Conservation (phyloP, 257 asterid species). For the Datura wrightii region DNA sequence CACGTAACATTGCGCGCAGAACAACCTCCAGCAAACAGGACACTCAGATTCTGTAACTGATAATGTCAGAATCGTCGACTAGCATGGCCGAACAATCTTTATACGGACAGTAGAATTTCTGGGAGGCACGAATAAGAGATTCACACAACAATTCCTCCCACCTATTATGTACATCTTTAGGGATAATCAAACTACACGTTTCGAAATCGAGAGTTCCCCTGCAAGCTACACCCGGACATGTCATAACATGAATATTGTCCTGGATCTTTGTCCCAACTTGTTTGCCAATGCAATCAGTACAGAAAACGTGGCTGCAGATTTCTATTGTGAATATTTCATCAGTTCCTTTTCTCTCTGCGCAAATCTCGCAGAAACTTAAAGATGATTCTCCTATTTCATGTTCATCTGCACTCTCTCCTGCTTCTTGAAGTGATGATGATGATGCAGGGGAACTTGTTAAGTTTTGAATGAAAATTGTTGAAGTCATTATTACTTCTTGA, state of each 20-base stretch:
- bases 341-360: conserved; percentile 50
- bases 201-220: conserved; percentile 38
- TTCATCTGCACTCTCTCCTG: not conserved
- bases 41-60: conserved; percentile 52
- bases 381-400: conserved; percentile 36
- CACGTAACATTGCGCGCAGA: conserved; percentile 56
- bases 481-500: conserved; percentile 49
- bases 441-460: not conserved
- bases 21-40: conserved; percentile 50
- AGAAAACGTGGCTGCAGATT: conserved; percentile 52
- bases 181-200: conserved; percentile 37
- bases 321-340: conserved; percentile 40
- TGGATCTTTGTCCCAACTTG: conserved; percentile 45
- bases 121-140: conserved; percentile 40
- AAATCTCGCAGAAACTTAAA: conserved; percentile 52
- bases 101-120: conserved; percentile 60
- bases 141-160: conserved; percentile 58
- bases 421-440: no score
- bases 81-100: conserved; percentile 57
- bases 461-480: conserved; percentile 19
- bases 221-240: conserved; percentile 65
- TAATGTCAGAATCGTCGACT: conserved; percentile 38
- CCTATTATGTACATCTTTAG: conserved; percentile 15
- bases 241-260: conserved; percentile 8
- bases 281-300: conserved; percentile 54